These are phyloP conservation scores for Leccinum subtestaceum DNA, from an alignment of 768 basidiomycete species.

Conservation along the genomic window DNA sequence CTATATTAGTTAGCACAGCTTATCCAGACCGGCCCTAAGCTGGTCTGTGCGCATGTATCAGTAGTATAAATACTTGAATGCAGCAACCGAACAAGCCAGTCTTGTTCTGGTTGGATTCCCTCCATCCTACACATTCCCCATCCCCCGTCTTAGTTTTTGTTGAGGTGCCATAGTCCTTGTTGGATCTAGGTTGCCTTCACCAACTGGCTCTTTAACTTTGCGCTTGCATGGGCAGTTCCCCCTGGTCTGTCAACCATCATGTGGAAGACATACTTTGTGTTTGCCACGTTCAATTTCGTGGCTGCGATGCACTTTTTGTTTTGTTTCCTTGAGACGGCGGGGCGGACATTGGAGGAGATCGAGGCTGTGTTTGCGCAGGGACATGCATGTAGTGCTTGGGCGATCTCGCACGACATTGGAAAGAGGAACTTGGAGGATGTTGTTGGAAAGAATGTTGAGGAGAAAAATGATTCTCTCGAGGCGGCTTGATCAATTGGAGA, in stretches of 20 bases:
- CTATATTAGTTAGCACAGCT: no score
- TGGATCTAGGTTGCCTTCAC: no score
- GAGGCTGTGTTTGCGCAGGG: slow-evolving; percentile 75
- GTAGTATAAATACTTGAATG: no score
- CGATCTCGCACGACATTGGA: slow-evolving; percentile 57
- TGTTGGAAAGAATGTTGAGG: slow-evolving; percentile 8
- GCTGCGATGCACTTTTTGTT: slow-evolving; percentile 71
- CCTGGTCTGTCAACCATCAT: slow-evolving; percentile 65
- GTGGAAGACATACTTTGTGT: slow-evolving; percentile 77
- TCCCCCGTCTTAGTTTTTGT: no score
- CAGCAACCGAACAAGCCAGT: no score
- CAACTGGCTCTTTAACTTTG: slow-evolving; percentile 72
- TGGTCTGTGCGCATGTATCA: no score
- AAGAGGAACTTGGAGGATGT: slow-evolving; percentile 59
- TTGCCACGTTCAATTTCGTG: slow-evolving; percentile 73
- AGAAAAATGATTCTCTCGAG: slow-evolving; percentile 8
- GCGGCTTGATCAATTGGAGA: background rate
- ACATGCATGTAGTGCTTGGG: slow-evolving; percentile 70
- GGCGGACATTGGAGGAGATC: slow-evolving; percentile 72
- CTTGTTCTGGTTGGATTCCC: no score
- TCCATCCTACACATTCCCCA: no score
- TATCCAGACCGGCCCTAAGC: no score
- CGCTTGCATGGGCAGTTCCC: slow-evolving; percentile 73
- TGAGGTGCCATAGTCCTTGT: no score
- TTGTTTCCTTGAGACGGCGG: slow-evolving; percentile 78